Conservation (phyloP, 257 asterid genomes). For the Solanum boliviense region DNA sequence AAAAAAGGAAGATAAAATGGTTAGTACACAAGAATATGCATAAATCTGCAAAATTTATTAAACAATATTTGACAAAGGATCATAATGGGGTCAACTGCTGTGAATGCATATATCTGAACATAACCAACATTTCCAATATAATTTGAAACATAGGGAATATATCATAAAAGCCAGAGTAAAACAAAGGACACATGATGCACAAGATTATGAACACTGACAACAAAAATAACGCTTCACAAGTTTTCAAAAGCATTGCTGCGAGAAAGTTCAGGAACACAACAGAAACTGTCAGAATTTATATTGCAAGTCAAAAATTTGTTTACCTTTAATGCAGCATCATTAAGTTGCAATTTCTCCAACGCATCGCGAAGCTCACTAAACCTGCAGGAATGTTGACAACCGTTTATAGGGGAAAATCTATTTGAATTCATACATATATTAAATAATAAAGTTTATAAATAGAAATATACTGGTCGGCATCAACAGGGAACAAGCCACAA, state of each 20-base stretch:
- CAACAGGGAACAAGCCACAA: conserved; percentile 96
- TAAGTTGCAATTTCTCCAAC: conserved; percentile 86
- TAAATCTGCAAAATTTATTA: neutral
- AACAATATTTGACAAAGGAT: neutral
- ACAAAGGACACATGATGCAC: neutral
- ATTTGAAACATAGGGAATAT: neutral
- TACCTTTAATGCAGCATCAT: conserved; percentile 98
- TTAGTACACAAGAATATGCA: neutral
- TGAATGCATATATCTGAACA: neutral
- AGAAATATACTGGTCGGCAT: conserved; percentile 83
- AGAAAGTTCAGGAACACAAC: neutral
- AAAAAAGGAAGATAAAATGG: neutral
- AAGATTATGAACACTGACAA: neutral
- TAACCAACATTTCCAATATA: neutral
- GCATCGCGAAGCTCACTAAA: conserved; percentile 94
- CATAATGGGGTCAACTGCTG: neutral
- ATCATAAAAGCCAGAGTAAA: neutral
- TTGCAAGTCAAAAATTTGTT: neutral
- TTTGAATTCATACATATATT: neutral
- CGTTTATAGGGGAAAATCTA: conserved; percentile 3
- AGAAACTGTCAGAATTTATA: neutral
- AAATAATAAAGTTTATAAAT: neutral
- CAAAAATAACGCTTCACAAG: neutral
- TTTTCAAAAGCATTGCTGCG: neutral
- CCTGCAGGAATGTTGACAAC: conserved; percentile 24